A percentile compares a stretch with the other conserved stretches of the same genome.
Conservation (phyloP, 345 rosid genomes). For the Arabis hirsuta region DNA sequence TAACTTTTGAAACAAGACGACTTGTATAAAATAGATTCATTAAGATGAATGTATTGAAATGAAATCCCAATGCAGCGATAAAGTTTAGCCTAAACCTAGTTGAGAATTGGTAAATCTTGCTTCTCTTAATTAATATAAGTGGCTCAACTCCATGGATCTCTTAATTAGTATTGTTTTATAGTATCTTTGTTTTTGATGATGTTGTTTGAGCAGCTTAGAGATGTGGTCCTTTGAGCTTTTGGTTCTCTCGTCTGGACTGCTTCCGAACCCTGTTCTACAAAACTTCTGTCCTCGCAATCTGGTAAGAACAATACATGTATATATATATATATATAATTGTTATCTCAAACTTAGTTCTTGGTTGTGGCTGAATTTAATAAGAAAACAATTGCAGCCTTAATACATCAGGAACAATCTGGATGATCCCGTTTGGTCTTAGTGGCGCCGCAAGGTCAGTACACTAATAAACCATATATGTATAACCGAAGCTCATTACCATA, state of each 20-base stretch:
- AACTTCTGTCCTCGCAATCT: conserved; percentile 54
- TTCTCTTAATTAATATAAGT: background rate
- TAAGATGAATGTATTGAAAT: background rate
- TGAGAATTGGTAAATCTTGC: conserved; percentile 14
- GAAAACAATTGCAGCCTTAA: conserved; percentile 54
- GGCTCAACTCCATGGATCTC: background rate
- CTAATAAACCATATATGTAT: background rate
- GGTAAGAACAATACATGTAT: conserved; percentile 31
- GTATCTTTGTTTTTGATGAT: background rate
- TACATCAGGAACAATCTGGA: conserved; percentile 67
- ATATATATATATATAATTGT: background rate
- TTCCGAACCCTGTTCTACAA: conserved; percentile 54
- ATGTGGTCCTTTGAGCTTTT: conserved; percentile 52
- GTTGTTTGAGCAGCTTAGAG: conserved; percentile 46
- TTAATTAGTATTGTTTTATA: background rate
- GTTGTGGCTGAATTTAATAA: background rate
- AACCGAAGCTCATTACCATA: background rate
- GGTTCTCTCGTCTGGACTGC: conserved; percentile 52
- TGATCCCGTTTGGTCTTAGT: conserved; percentile 72
- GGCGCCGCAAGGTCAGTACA: conserved; percentile 61
- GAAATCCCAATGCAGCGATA: background rate
- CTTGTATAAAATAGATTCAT: background rate
- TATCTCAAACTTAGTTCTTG: conserved; percentile 1
- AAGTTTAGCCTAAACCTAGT: background rate
- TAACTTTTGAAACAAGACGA: conserved; percentile 15